Conservation (phyloP, 2,329 filamentous ascomycete genomes). For the Grosmannia penicillata region DNA sequence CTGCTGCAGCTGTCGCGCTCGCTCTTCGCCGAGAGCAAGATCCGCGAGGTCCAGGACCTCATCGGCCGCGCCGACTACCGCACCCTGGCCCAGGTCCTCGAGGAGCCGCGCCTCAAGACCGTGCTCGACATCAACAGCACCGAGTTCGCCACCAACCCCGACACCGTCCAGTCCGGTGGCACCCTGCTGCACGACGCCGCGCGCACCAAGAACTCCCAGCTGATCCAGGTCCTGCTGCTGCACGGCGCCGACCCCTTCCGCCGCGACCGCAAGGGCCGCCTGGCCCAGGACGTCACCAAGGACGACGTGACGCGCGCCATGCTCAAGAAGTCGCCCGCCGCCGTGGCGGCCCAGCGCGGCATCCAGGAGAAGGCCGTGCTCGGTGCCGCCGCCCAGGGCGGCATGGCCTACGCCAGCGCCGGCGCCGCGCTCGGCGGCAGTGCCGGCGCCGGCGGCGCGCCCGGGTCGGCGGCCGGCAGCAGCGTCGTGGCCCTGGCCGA, state of each 20-base stretch:
- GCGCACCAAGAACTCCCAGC: conserved; percentile 67
- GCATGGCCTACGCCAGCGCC: conserved; percentile 9
- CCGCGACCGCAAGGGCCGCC: conserved; percentile 84
- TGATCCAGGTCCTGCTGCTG: conserved; percentile 80
- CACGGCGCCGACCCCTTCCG: conserved; percentile 95
- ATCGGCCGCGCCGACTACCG: conserved; percentile 63
- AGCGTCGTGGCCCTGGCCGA: conserved; percentile 19
- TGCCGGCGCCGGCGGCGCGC: neutral
- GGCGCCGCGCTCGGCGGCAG: neutral
- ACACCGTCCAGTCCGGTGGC: conserved; percentile 69
- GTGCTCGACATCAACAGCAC: conserved; percentile 85
- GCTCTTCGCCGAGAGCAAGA: conserved; percentile 75
- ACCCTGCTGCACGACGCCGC: conserved; percentile 90
- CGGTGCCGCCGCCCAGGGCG: conserved; percentile 51
- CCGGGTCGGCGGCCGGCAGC: neutral
- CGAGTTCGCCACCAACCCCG: conserved; percentile 70
- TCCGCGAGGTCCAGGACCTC: conserved; percentile 69
- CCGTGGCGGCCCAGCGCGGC: conserved; percentile 81
- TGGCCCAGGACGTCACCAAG: conserved; percentile 91
- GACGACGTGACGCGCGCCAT: conserved; percentile 82
- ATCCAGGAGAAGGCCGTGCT: conserved; percentile 97
- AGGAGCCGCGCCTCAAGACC: conserved; percentile 73
- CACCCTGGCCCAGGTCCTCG: conserved; percentile 61
- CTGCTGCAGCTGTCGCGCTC: conserved; percentile 82
- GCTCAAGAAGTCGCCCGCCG: conserved; percentile 85